Evolutionary conservation across 23 red algal species (phyloP), one percentile per base, ranked within the genome.

Genomic region (Gracilaria caudata): DNA sequence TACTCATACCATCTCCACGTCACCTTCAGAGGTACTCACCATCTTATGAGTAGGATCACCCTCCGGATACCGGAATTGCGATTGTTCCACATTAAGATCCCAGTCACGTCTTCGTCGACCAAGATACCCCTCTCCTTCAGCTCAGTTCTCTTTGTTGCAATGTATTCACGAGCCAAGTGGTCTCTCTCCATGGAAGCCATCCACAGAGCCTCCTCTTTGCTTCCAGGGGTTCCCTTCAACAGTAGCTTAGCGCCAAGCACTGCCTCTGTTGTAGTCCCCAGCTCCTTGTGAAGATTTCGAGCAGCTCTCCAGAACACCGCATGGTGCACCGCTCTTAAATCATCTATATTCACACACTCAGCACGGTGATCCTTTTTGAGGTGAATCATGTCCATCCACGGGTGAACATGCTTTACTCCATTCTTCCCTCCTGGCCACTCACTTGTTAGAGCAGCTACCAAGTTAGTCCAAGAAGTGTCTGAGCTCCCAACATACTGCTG

Each of bases 71-170:
- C n/a, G n/a, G n/a, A n/a, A n/a, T n/a, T n/a, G n/a, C n/a, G n/a
- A n/a, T n/a, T n/a, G n/a, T n/a, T n/a, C n/a, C n/a, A n/a, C n/a
- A n/a, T n/a, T n/a, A n/a, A n/a, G n/a, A n/a, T n/a, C n/a, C n/a
- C n/a, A n/a, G n/a, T n/a, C n/a, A n/a, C n/a, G n/a, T n/a, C n/a
- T n/a, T n/a, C n/a, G n/a, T n/a, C n/a, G n/a, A n/a, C n/a, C n/a
- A n/a, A 75, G 32, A 75, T 36, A 21, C 17, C 70, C 34, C 0
- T 75, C 70, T 51, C 70, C 70, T 36, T 75, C 23, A 37, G 29
- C 29, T 75, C 70, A 37, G 0, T 75, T 75, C 70, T 75, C 70
- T 75, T 75, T 33, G 0, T 54, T 14, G 70, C 70, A 23, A 75
- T 36, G 29, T 75, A 38, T 0, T 75, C 70, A 0, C 70, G 70